These are phyloP conservation scores for Cudoniella acicularis DNA, from an alignment of 495 filamentous ascomycete species.

Conservation along the genomic window DNA sequence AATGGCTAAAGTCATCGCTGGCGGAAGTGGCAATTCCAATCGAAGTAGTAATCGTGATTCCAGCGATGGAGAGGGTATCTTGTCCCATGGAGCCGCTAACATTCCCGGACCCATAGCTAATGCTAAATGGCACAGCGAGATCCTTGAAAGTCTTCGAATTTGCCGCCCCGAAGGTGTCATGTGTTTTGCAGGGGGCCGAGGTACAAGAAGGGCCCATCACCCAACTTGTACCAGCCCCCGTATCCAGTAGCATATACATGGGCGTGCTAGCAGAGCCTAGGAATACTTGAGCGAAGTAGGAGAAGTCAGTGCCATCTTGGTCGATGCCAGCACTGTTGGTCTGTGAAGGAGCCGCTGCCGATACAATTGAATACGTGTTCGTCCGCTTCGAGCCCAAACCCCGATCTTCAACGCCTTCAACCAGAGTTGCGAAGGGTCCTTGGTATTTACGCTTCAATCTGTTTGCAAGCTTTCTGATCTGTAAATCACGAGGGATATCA, in stretches of 20 bases:
- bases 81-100: conserved; percentile 59
- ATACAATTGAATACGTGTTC: conserved; percentile 55
- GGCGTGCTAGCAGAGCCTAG: conserved; percentile 62
- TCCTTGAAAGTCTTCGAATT: conserved; percentile 55
- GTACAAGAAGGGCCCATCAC: conserved; percentile 66
- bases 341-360: conserved; percentile 47
- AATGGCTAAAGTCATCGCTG: conserved; percentile 64
- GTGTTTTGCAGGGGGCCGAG: conserved; percentile 54
- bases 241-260: conserved; percentile 74
- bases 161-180: conserved; percentile 60
- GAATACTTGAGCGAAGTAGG: conserved; percentile 68
- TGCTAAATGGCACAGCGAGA: conserved; percentile 45
- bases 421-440: neutral
- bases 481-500: neutral
- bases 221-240: conserved; percentile 76
- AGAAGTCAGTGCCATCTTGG: conserved; percentile 73
- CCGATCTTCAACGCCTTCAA: neutral
- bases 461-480: neutral
- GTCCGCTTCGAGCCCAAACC: conserved; percentile 19
- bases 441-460: neutral
- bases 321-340: conserved; percentile 60
- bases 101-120: conserved; percentile 69
- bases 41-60: conserved; percentile 52
- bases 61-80: conserved; percentile 64
- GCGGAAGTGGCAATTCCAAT: conserved; percentile 69